These are phyloP conservation scores for Coniophora puteana DNA, from an alignment of 1,284 basidiomycete species.

Conservation along the genomic window DNA sequence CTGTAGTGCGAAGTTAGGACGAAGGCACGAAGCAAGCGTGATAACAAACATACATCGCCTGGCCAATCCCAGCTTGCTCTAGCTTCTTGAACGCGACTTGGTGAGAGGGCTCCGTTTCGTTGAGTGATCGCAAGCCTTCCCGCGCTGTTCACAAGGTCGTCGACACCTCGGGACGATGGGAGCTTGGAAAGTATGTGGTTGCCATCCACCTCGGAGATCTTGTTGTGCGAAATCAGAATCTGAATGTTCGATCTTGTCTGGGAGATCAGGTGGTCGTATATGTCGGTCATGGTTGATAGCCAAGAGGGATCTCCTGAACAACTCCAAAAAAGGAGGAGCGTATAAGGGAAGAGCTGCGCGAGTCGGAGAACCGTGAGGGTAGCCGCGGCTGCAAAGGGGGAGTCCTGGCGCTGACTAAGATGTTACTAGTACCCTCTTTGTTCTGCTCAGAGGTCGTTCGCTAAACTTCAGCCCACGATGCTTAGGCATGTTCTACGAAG, in stretches of 20 bases:
- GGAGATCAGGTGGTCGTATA: conserved; percentile 49
- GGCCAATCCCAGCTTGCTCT: conserved; percentile 26
- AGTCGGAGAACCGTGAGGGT: no score
- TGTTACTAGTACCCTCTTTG: no score
- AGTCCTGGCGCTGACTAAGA: no score
- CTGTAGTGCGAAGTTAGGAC: conserved; percentile 29
- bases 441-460: no score
- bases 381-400: no score
- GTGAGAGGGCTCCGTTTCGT: not conserved
- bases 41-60: conserved; percentile 20
- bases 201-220: conserved; percentile 54
- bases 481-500: no score
- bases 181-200: conserved; percentile 51
- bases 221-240: conserved; percentile 57
- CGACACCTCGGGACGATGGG: conserved; percentile 19
- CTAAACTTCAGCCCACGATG: no score
- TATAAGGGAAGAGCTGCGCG: no score
- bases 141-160: conserved; percentile 22
- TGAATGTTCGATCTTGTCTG: conserved; percentile 66
- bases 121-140: conserved; percentile 20
- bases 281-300: no score
- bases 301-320: no score
- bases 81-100: conserved; percentile 21
- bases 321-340: no score
- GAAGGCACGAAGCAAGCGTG: conserved; percentile 8